Conservation (phyloP, 331 rosid species). For the Spiraea crenata region DNA sequence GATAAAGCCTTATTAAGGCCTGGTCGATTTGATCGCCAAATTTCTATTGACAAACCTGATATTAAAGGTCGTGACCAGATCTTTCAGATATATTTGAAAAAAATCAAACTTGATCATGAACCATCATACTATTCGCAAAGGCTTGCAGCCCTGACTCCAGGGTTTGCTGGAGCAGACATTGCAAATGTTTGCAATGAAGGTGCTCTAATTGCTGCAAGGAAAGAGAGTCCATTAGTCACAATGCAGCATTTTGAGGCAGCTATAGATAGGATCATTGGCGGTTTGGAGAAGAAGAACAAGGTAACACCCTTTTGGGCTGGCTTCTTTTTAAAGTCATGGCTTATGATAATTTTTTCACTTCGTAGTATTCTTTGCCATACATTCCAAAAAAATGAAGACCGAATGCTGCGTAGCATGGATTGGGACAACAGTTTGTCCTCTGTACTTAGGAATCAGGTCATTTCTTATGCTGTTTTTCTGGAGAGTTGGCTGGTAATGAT, state of each 20-base stretch:
- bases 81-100: slow-evolving; percentile 76
- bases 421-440: neutral
- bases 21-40: slow-evolving; percentile 90
- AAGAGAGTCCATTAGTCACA: slow-evolving; percentile 49
- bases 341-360: slow-evolving; percentile 3
- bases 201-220: slow-evolving; percentile 90
- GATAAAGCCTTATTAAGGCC: slow-evolving; percentile 94
- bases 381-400: neutral
- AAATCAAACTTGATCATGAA: slow-evolving; percentile 72
- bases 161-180: slow-evolving; percentile 98
- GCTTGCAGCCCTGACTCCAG: slow-evolving; percentile 95
- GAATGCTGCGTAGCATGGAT: neutral
- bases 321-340: neutral
- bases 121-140: slow-evolving; percentile 83
- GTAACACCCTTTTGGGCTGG: slow-evolving; percentile 26
- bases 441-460: neutral
- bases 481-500: neutral
- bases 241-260: slow-evolving; percentile 86
- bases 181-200: slow-evolving; percentile 98
- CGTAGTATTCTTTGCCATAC: neutral
- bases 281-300: slow-evolving; percentile 92
- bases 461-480: slow-evolving; percentile 7
- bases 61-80: slow-evolving; percentile 88
- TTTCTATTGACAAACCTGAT: slow-evolving; percentile 76
- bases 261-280: slow-evolving; percentile 88